phyloP scores from a whole-genome alignment of 768 basidiomycete species.

The Russula sp. region DNA sequence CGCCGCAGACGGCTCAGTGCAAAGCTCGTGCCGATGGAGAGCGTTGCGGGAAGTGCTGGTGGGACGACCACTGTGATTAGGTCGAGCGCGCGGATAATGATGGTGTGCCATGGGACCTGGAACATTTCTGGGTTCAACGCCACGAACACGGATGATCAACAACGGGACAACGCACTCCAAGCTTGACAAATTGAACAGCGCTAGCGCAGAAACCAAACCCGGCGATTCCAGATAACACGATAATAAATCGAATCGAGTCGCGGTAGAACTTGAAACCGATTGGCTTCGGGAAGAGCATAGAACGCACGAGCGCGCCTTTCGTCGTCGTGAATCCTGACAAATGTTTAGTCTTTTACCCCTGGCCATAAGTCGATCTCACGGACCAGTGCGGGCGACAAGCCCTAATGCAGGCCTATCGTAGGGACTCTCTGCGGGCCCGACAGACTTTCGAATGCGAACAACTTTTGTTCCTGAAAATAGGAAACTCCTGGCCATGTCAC shows the following conservation, averaged over 20 bases:
- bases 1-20: constrained; percentile 86
- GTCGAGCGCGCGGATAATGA: constrained; percentile 87
- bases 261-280: constrained; percentile 99
- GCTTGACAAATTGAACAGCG: constrained; percentile 85
- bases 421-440: constrained; percentile 48
- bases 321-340: constrained; percentile 89
- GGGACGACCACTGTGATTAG: constrained; percentile 97
- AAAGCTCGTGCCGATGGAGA: constrained; percentile 97
- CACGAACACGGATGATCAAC: constrained; percentile 5
- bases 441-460: constrained; percentile 72
- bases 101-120: constrained; percentile 86
- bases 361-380: constrained; percentile 25
- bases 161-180: constrained; percentile 63
- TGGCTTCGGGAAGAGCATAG: constrained; percentile 98
- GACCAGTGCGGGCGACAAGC: constrained; percentile 84
- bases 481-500: constrained; percentile 76
- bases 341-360: constrained; percentile 10
- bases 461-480: constrained; percentile 89
- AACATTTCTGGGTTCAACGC: constrained; percentile 14
- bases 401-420: constrained; percentile 65
- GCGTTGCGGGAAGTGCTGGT: constrained; percentile 92
- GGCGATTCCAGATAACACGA: constrained; percentile 88
- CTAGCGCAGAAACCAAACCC: constrained; percentile 87
- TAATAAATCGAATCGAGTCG: constrained; percentile 87
- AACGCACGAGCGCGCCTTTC: constrained; percentile 91